Evolutionary conservation across 805 yeast species (phyloP), one percentile per base, ranked within the genome.

Genomic region (Myxozyma kluyveri): DNA sequence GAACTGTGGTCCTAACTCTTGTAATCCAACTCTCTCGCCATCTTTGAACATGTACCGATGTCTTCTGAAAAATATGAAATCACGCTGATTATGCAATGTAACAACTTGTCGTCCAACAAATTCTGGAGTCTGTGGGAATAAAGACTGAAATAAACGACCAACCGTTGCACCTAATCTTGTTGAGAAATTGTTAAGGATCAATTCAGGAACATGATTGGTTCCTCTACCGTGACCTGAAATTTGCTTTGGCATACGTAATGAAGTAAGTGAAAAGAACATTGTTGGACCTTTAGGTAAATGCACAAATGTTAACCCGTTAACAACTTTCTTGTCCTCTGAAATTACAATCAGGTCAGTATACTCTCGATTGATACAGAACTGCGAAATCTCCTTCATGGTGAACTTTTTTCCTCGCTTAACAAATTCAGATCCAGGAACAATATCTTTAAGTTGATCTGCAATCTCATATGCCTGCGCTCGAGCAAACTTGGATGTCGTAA

Each of bases 221-320:
- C 96, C 84, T 45, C 83, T 79, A 51, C 98, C 98, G 64, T 93
- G 98, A 7, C 96, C 96, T 21, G 73, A 67, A 49, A 93, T 88
- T 59, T 79, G 75, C 61, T 86, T 81, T 9, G 90, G 84, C 61
- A 87, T 86, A 14, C 80, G 79, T 40, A 86, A 76, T 2, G 96
- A 88, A 5, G 88, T 75, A 3, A 93, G 73, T 26, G 93, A 84
- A 65, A 93, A 93, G 71, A 91, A 90, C 67, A 88, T 88, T 0
- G 97, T 86, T 33, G 99, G 99, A 0, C 99, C 99, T 42, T 79
- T 86, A 6, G 99, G 99, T 53, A 93, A 75, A 72, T 93, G 96
- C 51, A 93, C 84, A 65, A 93, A 86, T 0, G 98, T 88, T 52
- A 93, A 71, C 1, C 99, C 99, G 47, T 86, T 90, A 35, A 93